A percentile compares a stretch with the other conserved stretches of the same genome.
Conservation (phyloP, 176 grass and related monocot species). For the Aegilops speltoides region DNA sequence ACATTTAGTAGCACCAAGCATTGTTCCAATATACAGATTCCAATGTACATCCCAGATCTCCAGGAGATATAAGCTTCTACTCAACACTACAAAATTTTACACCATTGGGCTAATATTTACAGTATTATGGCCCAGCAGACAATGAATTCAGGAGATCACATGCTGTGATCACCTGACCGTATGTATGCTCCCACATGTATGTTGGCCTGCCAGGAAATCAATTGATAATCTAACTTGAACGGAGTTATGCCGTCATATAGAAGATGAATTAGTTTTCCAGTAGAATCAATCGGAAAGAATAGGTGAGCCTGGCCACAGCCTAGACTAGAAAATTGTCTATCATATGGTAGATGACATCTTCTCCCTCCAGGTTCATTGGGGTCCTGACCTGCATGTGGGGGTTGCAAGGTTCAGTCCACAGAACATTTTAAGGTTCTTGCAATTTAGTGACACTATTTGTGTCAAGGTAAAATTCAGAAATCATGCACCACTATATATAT, state of each 20-base stretch:
- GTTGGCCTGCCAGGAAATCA: neutral
- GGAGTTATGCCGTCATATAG: neutral
- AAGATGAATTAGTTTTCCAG: neutral
- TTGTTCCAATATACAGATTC: neutral
- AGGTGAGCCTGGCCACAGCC: neutral
- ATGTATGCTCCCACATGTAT: neutral
- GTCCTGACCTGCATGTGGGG: conserved; percentile 63
- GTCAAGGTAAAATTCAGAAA: neutral
- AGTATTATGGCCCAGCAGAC: neutral
- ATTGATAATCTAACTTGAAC: conserved; percentile 3
- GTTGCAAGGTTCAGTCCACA: neutral
- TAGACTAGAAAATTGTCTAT: conserved; percentile 91
- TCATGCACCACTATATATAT: neutral
- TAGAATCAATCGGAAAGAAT: neutral
- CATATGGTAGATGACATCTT: conserved; percentile 91
- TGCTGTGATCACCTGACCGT: neutral
- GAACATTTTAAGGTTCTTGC: neutral
- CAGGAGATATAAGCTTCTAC: neutral
- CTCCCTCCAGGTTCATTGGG: conserved; percentile 66
- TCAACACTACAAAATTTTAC: neutral
- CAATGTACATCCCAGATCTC: neutral
- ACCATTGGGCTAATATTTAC: neutral
- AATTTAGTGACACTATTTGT: neutral
- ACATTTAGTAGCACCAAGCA: neutral
- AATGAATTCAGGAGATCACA: neutral